Evolutionary conservation across 78 protist genomes (phyloP).

Genomic region (Guillardia theta): DNA sequence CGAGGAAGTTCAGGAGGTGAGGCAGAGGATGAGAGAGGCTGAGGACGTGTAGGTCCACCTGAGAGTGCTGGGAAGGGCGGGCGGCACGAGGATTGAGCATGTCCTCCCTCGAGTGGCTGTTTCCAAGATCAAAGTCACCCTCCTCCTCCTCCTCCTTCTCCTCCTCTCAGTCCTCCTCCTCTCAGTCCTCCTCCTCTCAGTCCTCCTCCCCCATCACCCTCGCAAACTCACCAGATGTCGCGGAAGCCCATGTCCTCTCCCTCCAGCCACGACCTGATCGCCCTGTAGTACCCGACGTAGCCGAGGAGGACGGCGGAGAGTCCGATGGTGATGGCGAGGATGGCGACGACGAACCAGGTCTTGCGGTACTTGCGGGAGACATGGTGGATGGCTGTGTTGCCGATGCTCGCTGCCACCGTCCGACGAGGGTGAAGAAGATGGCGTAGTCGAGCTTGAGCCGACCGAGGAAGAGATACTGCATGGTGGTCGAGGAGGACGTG

Average conservation of each 20-base stretch:
- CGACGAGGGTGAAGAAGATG: neutral
- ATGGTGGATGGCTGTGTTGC: neutral
- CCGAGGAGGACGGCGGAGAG: neutral
- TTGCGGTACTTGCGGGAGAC: neutral
- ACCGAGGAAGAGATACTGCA: neutral
- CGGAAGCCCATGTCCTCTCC: conserved; percentile 6
- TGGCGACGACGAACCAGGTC: neutral
- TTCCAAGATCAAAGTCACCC: too few relatives aligned
- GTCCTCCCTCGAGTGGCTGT: too few relatives aligned
- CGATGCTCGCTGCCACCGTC: neutral
- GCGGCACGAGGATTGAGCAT: too few relatives aligned
- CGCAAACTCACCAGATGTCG: neutral
- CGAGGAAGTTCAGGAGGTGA: too few relatives aligned
- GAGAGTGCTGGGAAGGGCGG: too few relatives aligned
- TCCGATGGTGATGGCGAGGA: neutral
- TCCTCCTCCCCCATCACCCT: neutral
- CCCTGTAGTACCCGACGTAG: neutral
- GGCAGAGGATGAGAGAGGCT: too few relatives aligned
- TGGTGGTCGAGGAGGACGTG: conserved; percentile 27
- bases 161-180: too few relatives aligned
- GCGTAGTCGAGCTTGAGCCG: neutral
- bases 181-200: too few relatives aligned
- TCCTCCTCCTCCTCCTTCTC: too few relatives aligned
- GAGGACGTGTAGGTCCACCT: too few relatives aligned
- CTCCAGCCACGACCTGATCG: neutral